phyloP scores from a whole-genome alignment of 208 protist genomes.

The Trypanosoma rangeli region DNA sequence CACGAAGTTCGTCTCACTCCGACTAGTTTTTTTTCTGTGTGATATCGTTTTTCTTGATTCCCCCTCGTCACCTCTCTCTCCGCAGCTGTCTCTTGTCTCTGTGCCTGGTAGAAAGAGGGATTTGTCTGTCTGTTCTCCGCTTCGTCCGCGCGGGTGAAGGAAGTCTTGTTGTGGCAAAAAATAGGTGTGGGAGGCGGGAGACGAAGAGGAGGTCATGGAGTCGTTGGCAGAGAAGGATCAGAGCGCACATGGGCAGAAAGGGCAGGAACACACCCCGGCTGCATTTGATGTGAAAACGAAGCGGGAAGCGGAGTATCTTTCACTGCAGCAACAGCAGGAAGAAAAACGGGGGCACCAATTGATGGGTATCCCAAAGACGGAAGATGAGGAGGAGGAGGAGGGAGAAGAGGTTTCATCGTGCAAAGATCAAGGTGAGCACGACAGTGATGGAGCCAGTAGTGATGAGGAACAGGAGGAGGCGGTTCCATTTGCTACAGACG shows the following conservation, averaged over 20 bases:
- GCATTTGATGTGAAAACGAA: neutral
- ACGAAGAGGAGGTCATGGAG: neutral
- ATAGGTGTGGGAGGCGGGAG: no score
- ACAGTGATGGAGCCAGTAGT: constrained; percentile 5
- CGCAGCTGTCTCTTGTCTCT: neutral
- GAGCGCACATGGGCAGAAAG: neutral
- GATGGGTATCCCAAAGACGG: neutral
- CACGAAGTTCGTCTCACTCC: neutral
- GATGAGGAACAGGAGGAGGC: constrained; percentile 39
- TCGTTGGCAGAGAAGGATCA: neutral
- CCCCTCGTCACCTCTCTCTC: neutral
- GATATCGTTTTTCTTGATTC: neutral
- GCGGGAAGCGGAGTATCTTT: neutral
- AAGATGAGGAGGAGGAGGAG: neutral
- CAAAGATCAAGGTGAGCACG: constrained; percentile 5
- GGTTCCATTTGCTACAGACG: constrained; percentile 56
- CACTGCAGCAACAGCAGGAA: constrained; percentile 28
- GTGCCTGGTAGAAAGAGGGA: neutral
- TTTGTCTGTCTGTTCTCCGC: neutral
- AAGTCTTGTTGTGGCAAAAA: neutral
- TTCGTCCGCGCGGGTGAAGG: no score
- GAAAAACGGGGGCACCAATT: neutral
- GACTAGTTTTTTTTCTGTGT: neutral
- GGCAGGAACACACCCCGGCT: neutral
- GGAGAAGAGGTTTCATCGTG: neutral